phyloP scores from a whole-genome alignment of 1,284 basidiomycete genomes.

The Sanguinoderma infundibulare region DNA sequence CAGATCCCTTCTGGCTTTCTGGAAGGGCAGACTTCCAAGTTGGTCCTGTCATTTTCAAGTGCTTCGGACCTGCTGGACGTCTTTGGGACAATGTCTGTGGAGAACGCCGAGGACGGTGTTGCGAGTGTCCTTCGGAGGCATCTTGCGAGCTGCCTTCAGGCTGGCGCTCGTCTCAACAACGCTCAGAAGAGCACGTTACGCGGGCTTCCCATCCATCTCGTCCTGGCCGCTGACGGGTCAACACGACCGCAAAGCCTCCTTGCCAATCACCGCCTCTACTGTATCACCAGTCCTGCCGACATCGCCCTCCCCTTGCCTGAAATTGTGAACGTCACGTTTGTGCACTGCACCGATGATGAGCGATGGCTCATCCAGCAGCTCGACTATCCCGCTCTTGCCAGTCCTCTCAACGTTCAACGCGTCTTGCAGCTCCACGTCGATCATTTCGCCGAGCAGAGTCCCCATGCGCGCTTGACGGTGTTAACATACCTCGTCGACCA shows the following conservation, averaged over 20 bases:
- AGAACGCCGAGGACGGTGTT: not conserved
- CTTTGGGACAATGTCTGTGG: not conserved
- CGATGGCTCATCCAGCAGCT: conserved; percentile 11
- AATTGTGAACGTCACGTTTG: conserved; percentile 4
- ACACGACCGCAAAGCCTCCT: not conserved
- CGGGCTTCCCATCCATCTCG: conserved; percentile 11
- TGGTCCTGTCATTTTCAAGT: conserved; percentile 1
- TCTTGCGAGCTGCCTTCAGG: conserved; percentile 2
- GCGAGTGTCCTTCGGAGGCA: conserved; percentile 6
- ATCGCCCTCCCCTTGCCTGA: conserved; percentile 3
- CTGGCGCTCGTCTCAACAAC: not conserved
- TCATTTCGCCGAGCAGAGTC: conserved; percentile 8
- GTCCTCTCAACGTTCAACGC: not conserved
- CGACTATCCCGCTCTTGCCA: conserved; percentile 4
- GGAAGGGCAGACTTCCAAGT: not conserved
- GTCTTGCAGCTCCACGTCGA: conserved; percentile 6
- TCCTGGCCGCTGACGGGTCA: not conserved
- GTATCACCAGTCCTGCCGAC: not conserved
- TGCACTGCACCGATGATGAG: not conserved
- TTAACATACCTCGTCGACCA: conserved; percentile 6
- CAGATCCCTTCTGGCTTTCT: conserved; percentile 1
- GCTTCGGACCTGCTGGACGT: conserved; percentile 10
- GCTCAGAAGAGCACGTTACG: conserved; percentile 3
- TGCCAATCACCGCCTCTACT: not conserved
- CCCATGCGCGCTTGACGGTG: conserved; percentile 4